phyloP scores from a whole-genome alignment of 768 basidiomycete genomes.

The Astraeus odoratus region DNA sequence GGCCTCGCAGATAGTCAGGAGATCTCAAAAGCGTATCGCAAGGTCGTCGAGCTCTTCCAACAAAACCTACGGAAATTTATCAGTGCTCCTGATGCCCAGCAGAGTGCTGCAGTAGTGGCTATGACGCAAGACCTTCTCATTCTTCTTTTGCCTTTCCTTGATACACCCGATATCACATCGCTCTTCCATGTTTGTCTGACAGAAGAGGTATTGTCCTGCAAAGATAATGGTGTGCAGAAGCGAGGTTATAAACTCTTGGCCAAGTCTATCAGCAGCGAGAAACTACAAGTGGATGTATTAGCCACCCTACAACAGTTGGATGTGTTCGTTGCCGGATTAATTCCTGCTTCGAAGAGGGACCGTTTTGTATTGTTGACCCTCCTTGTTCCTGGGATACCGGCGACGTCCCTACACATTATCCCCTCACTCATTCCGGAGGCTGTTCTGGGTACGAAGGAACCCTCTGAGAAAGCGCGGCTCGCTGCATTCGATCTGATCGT shows the following conservation, averaged over 20 bases:
- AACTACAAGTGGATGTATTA: conserved; percentile 50
- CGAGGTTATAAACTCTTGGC: conserved; percentile 87
- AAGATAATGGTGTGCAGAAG: conserved; percentile 89
- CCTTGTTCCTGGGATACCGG: conserved; percentile 62
- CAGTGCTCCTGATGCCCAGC: conserved; percentile 25
- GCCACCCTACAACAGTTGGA: conserved; percentile 59
- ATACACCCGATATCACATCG: conserved; percentile 47
- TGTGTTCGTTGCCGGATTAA: conserved; percentile 54
- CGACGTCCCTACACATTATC: conserved; percentile 72
- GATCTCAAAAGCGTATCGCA: conserved; percentile 72
- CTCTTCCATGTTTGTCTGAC: conserved; percentile 70
- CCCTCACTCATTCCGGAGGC: conserved; percentile 90
- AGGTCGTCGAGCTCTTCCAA: conserved; percentile 66
- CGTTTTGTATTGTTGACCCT: conserved; percentile 69
- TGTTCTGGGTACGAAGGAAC: conserved; percentile 93
- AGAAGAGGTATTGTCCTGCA: conserved; percentile 59
- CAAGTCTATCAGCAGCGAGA: conserved; percentile 60
- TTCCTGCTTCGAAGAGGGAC: conserved; percentile 90
- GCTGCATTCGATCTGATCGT: conserved; percentile 89
- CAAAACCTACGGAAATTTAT: conserved; percentile 46
- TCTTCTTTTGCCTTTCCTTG: conserved; percentile 72
- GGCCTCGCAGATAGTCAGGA: conserved; percentile 74
- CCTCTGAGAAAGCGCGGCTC: conserved; percentile 83
- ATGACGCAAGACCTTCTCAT: conserved; percentile 82
- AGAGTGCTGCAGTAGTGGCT: conserved; percentile 41